Evolutionary conservation across 306 rosid genomes (phyloP).

Genomic region (Malus sylvestris): DNA sequence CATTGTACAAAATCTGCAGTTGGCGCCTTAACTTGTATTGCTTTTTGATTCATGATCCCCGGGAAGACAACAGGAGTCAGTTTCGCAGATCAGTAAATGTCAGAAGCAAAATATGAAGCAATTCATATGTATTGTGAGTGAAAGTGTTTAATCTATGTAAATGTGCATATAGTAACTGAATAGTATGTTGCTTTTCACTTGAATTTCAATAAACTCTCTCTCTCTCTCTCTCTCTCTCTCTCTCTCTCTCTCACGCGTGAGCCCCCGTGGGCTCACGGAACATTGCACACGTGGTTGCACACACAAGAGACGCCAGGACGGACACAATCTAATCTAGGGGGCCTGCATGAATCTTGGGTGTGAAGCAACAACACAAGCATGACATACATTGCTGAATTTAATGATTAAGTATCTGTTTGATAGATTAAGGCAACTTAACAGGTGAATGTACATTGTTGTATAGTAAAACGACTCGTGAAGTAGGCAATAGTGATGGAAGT

Average conservation of each 20-base stretch:
- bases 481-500: background rate
- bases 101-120: slow-evolving; percentile 24
- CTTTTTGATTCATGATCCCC: background rate
- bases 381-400: too few species aligned
- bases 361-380: too few species aligned
- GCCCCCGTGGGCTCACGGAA: too few species aligned
- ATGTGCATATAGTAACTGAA: slow-evolving; percentile 43
- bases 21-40: background rate
- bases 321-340: background rate
- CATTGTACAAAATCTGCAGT: slow-evolving; percentile 2
- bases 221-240: background rate
- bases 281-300: too few species aligned
- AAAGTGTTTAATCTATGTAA: slow-evolving; percentile 26
- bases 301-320: too few species aligned
- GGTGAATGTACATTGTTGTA: too few species aligned
- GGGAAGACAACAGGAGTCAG: background rate
- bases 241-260: background rate
- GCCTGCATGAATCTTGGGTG: too few species aligned
- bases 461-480: background rate
- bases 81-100: slow-evolving; percentile 1
- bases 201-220: background rate
- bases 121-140: slow-evolving; percentile 18
- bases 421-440: too few species aligned
- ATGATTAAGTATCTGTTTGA: too few species aligned
- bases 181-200: slow-evolving; percentile 14